These are phyloP conservation scores for Rutstroemia sp. DNA, from an alignment of 2,329 filamentous ascomycete species.

Conservation along the genomic window DNA sequence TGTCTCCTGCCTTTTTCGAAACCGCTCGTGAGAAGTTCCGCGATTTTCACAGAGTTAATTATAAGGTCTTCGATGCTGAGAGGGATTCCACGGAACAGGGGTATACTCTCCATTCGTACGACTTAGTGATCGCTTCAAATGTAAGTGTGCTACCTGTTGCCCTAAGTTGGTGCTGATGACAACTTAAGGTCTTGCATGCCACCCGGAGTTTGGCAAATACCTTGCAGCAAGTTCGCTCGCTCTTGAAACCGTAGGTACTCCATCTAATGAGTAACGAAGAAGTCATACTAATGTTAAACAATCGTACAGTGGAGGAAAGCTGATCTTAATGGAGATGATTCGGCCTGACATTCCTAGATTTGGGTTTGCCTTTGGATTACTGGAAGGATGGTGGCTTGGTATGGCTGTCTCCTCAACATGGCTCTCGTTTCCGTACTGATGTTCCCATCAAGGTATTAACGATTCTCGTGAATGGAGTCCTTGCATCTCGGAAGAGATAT, in stretches of 20 bases:
- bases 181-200: slow-evolving; percentile 1
- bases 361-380: background rate
- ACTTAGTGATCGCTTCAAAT: slow-evolving; percentile 24
- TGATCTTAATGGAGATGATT: background rate
- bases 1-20: slow-evolving; percentile 31
- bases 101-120: slow-evolving; percentile 27
- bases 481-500: background rate
- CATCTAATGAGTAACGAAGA: background rate
- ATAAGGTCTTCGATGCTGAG: slow-evolving; percentile 30
- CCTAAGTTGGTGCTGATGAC: background rate
- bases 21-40: slow-evolving; percentile 18
- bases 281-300: background rate
- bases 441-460: background rate
- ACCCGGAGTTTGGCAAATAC: background rate
- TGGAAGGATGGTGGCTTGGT: slow-evolving; percentile 3
- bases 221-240: background rate
- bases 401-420: background rate
- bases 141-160: slow-evolving; percentile 6
- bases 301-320: background rate
- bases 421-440: background rate
- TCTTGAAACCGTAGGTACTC: background rate
- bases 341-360: background rate
- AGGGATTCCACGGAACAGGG: slow-evolving; percentile 29
- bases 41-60: slow-evolving; percentile 13
- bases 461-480: background rate